phyloP scores from a whole-genome alignment of 441 rosid genomes.

The Dalechampia spathulata region DNA sequence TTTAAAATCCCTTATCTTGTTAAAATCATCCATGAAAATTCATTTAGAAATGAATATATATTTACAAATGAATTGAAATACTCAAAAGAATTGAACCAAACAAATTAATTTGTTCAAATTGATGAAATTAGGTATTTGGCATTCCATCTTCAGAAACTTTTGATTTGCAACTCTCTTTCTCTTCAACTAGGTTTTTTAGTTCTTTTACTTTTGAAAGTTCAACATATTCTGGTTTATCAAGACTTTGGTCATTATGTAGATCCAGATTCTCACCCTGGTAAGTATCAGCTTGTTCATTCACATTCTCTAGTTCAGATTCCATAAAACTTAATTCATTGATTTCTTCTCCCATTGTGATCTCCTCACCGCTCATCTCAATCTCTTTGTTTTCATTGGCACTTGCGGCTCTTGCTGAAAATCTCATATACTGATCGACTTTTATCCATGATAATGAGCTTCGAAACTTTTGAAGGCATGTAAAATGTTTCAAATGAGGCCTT shows the following conservation, averaged over 20 bases:
- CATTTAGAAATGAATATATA: no score
- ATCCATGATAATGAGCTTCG: conserved; percentile 9
- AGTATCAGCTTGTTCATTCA: conserved; percentile 11
- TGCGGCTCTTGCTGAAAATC: conserved; percentile 9
- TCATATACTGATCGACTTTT: conserved; percentile 16
- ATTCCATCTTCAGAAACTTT: conserved; percentile 10
- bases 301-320: conserved; percentile 14
- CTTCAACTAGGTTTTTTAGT: conserved; percentile 13
- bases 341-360: conserved; percentile 9
- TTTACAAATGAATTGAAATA: no score
- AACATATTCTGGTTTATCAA: conserved; percentile 6
- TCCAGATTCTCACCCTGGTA: conserved; percentile 17
- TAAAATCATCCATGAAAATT: no score
- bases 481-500: no score
- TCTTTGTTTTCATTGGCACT: conserved; percentile 14
- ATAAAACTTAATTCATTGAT: conserved; percentile 14
- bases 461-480: conserved; percentile 17
- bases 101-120: no score
- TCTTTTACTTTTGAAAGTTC: conserved; percentile 11
- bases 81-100: no score
- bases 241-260: conserved; percentile 12
- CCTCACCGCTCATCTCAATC: no score
- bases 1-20: no score
- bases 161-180: conserved; percentile 12
- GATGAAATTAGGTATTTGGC: no score